Percentiles rank a stretch among this genome's conserved stretches.
Conservation (phyloP, 768 basidiomycete species). For the Tricholoma matsutake region DNA sequence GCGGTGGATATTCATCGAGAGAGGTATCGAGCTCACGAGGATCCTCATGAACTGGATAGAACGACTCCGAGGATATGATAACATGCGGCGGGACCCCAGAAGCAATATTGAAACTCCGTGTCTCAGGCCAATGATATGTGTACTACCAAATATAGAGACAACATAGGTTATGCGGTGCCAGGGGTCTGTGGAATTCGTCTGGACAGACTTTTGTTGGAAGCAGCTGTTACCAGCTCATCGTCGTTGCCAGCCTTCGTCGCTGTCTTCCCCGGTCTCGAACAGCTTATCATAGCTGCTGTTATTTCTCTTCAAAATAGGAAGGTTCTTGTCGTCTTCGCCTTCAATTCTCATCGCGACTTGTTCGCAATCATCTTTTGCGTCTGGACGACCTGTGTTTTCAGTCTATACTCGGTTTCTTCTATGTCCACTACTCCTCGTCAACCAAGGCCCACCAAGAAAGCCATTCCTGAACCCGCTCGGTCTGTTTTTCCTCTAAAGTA, state of each 20-base stretch:
- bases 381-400: constrained; percentile 33
- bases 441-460: constrained; percentile 63
- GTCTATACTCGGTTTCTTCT: constrained; percentile 27
- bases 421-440: constrained; percentile 70
- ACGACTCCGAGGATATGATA: not conserved
- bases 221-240: not conserved
- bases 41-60: too few relatives aligned
- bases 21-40: too few relatives aligned
- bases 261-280: not conserved
- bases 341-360: constrained; percentile 26
- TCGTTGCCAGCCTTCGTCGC: not conserved
- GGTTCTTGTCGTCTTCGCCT: constrained; percentile 6
- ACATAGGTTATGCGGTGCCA: not conserved
- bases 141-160: too few relatives aligned
- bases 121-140: not conserved
- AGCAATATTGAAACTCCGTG: constrained; percentile 4
- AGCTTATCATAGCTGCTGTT: not conserved
- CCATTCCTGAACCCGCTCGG: constrained; percentile 57
- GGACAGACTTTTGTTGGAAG: constrained; percentile 3
- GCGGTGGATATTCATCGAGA: too few relatives aligned
- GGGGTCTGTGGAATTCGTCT: constrained; percentile 5
- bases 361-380: constrained; percentile 33
- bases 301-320: constrained; percentile 1
- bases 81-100: constrained; percentile 2
- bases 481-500: constrained; percentile 21